Conservation (phyloP, 2,329 filamentous ascomycete species). For the Phialophora verrucosa region DNA sequence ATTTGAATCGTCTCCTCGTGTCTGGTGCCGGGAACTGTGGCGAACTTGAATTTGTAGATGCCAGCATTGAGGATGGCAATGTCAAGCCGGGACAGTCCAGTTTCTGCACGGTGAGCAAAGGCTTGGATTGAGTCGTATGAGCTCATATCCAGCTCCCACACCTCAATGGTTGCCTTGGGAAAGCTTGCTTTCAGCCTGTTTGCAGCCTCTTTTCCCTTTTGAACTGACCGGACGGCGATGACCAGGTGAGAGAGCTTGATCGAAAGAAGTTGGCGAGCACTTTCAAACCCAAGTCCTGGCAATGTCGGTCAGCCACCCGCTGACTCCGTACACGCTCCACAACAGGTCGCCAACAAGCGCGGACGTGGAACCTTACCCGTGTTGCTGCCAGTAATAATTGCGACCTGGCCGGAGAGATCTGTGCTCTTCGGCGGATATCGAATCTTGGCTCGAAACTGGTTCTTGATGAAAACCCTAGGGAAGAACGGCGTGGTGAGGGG, state of each 20-base stretch:
- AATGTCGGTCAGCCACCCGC: neutral
- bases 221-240: conserved; percentile 53
- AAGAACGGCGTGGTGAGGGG: conserved; percentile 33
- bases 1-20: conserved; percentile 52
- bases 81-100: conserved; percentile 49
- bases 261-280: conserved; percentile 49
- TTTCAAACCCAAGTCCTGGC: conserved; percentile 56
- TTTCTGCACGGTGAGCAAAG: conserved; percentile 49
- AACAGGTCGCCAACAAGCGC: neutral
- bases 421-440: conserved; percentile 29
- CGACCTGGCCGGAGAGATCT: conserved; percentile 46
- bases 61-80: conserved; percentile 56
- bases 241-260: conserved; percentile 53
- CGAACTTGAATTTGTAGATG: conserved; percentile 39
- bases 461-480: conserved; percentile 35
- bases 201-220: conserved; percentile 54
- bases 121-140: conserved; percentile 53
- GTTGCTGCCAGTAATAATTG: conserved; percentile 59
- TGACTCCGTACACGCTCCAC: neutral
- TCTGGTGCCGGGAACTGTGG: conserved; percentile 41
- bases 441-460: conserved; percentile 38
- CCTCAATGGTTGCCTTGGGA: conserved; percentile 50
- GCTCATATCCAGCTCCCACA: conserved; percentile 59
- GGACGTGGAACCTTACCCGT: conserved; percentile 16
- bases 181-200: conserved; percentile 45